Base-by-base conservation (phyloP, 768 basidiomycete species). In the Russula brevipes region DNA sequence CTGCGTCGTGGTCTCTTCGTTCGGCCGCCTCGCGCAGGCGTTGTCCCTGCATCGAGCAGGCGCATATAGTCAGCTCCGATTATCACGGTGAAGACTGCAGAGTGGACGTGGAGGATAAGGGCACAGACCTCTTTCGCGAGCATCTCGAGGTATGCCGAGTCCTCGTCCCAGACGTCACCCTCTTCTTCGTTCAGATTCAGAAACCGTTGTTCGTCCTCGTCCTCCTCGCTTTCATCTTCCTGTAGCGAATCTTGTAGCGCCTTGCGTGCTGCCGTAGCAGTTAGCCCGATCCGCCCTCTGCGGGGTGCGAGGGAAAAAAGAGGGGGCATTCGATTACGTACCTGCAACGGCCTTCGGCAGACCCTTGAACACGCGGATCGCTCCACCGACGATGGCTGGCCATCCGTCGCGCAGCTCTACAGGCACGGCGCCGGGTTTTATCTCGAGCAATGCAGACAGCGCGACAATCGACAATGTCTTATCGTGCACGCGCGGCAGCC, bases 101-200 rank as follows among this genome's bases (percentile, higher is more conserved):
- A 24, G 24, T 24, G 47, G 31, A 57, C 53, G 42, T 31, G 55
- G 54, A 54, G 44, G 53, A 31, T 3, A 53, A 66, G 57, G 57
- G 11, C 10, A 66, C 75, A 50, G 72, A 89, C 90, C 81, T 94
- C 88, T 68, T 84, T 84, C 7, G 91, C 92, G 39, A 95, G 81
- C 80, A 92, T 77, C 72, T 94, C 91, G 49, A 93, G 79, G 71
- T 94, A 95, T 7, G 88, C 89, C 8, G 91, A 91, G 68, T 93
- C 90, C 62, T 90, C 87, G 69, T 94, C 92, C 86, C 88, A 93
- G 16, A 94, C 90, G 72, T 95, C 93, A 81, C 85, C 84, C 69
- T 87, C 87, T 49, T 89, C 87, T 59, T 85, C 87, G 51, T 82
- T 84, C 69, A 88, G 71, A 68, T 87, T 86, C 66, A 86, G 71